Evolutionary conservation across 768 basidiomycete genomes (phyloP).

Genomic region (Tylopilus felleus): DNA sequence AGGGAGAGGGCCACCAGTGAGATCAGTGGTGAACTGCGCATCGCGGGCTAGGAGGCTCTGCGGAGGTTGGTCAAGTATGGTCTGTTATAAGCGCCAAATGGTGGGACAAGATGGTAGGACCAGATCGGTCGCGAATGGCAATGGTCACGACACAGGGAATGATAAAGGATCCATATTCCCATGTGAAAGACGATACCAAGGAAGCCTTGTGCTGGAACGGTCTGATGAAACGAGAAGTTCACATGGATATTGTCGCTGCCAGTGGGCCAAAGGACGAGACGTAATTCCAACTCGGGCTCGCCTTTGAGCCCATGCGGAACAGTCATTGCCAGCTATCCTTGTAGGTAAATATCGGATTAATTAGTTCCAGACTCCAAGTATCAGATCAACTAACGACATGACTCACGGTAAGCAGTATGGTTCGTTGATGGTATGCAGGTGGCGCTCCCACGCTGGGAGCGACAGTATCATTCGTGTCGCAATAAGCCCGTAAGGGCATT

Average conservation of each 20-base stretch:
- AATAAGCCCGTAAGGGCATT: background rate
- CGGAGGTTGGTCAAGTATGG: background rate
- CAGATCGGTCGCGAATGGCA: background rate
- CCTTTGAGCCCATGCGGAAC: background rate
- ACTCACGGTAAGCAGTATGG: background rate
- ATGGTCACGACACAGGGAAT: background rate
- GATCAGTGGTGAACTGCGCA: constrained; percentile 8
- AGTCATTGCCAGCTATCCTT: background rate
- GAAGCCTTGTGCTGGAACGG: background rate
- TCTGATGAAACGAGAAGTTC: background rate
- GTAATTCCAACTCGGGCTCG: background rate
- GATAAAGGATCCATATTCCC: background rate
- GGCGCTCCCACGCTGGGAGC: background rate
- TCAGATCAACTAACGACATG: too few species aligned
- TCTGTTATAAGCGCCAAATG: background rate
- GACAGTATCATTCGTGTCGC: background rate
- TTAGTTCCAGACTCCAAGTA: background rate
- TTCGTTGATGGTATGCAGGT: background rate
- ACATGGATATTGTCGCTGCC: background rate
- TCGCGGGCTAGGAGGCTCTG: background rate
- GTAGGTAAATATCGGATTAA: background rate
- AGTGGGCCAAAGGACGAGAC: background rate
- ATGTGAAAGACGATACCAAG: background rate
- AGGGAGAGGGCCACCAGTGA: constrained; percentile 13
- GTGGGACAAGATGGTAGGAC: background rate